A percentile compares a stretch with the other conserved stretches of the same genome.
phyloP scores from a whole-genome alignment of 179 eudicot species.

The Gypsophila paniculata region DNA sequence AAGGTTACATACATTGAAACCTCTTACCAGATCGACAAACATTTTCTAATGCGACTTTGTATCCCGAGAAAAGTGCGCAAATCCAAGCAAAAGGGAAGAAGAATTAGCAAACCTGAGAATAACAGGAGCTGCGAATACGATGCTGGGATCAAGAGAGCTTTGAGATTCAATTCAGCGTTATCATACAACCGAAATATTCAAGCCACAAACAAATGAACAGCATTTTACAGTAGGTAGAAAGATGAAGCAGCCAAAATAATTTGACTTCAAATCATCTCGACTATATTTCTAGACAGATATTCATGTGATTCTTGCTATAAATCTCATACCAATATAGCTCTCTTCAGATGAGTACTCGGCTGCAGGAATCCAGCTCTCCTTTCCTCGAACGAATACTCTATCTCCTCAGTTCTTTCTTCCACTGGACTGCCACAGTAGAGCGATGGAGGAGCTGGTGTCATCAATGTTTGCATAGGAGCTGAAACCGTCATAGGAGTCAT shows the following conservation, averaged over 20 bases:
- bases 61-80: not conserved
- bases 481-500: conserved; percentile 57
- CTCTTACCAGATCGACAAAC: too few relatives aligned
- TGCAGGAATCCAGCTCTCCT: conserved; percentile 72
- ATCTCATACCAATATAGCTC: conserved; percentile 23
- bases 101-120: not conserved
- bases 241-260: conserved; percentile 36
- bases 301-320: not conserved
- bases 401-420: conserved; percentile 33
- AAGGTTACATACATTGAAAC: too few relatives aligned
- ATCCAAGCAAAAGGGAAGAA: not conserved
- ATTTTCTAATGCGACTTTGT: not conserved
- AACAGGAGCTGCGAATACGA: not conserved
- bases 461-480: conserved; percentile 68
- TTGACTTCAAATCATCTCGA: conserved; percentile 32
- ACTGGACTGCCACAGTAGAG: conserved; percentile 8
- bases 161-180: not conserved
- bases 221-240: conserved; percentile 23
- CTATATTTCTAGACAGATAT: conserved; percentile 11
- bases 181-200: conserved; percentile 13
- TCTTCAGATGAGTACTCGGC: conserved; percentile 39
- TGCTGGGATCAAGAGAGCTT: not conserved
- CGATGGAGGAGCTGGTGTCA: conserved; percentile 52
- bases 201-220: conserved; percentile 10
- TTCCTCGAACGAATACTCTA: conserved; percentile 95